These are phyloP conservation scores for Prunus davidiana DNA, from an alignment of 306 rosid species.

Conservation along the genomic window DNA sequence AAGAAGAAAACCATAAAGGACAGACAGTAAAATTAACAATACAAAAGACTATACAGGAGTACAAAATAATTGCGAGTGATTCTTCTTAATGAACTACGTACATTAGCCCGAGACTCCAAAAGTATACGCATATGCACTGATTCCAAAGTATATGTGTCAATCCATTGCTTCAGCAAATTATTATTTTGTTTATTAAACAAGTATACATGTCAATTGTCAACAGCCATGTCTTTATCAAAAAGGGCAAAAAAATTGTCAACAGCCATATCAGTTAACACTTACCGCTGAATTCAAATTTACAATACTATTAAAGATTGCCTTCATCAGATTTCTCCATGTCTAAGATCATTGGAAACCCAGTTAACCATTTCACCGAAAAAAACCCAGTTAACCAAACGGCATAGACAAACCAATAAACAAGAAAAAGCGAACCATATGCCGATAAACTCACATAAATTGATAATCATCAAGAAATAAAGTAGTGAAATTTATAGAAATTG, in stretches of 20 bases:
- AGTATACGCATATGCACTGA: background rate
- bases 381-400: constrained; percentile 7
- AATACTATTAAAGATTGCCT: background rate
- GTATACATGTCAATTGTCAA: background rate
- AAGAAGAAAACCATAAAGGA: background rate
- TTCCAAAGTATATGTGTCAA: background rate
- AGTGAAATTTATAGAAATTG: background rate
- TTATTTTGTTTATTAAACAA: background rate
- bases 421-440: background rate
- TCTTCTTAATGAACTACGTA: background rate
- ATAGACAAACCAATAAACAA: background rate
- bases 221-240: background rate
- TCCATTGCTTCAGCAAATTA: background rate
- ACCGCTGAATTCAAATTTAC: background rate
- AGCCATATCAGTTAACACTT: background rate
- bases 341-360: background rate
- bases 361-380: background rate
- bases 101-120: background rate
- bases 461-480: constrained; percentile 7
- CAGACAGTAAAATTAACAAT: background rate
- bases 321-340: background rate
- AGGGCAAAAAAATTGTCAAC: background rate
- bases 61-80: background rate
- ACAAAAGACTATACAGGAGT: background rate
- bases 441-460: background rate